Base-by-base conservation (phyloP, 805 yeast genomes). In the Wickerhamiella cacticola region DNA sequence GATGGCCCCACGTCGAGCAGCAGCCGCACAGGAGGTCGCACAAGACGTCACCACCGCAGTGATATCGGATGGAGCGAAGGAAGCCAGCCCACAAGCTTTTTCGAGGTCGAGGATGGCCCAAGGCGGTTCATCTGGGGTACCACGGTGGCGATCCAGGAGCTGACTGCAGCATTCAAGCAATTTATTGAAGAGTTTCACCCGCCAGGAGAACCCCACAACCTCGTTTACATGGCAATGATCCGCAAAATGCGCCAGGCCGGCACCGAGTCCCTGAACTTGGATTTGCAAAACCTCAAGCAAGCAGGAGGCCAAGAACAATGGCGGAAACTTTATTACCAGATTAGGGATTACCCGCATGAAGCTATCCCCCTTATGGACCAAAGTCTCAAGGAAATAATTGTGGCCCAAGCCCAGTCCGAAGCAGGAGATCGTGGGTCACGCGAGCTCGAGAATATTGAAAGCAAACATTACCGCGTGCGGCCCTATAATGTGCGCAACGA, bases 291-390 rank as follows among this genome's bases (percentile, higher is more conserved):
- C 63, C 68, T 92, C 52, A 68, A 81, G 48, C 16, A 15, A 5
- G 79, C 92, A 5, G 86, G 76, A 59, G 79, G 82, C 3, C 72
- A 79, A 25, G 79, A 96, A 4, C 26, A 41, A 6, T 44, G 47
- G 47, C 76, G 75, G 52, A 85, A 82, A 59, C 68, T 92, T 46
- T 92, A 83, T 65, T 75, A 83, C 59, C 96, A 89, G 64, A 69
- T 92, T 54, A 75, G 86, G 54, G 83, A 86, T 60, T 92, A 88
- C 61, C 98, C 98, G 0, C 96, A 88, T 63, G 98, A 92, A 70
- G 85, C 92, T 33, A 79, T 92, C 48, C 96, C 98, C 9, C 85
- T 92, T 57, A 88, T 92, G 96, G 98, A 92, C 71, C 96, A 88
- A 60, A 80, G 95, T 3, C 74, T 88, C 49, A 87, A 86, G 61